Conservation (phyloP, 2,329 filamentous ascomycete genomes). For the Cladosporium sp. region DNA sequence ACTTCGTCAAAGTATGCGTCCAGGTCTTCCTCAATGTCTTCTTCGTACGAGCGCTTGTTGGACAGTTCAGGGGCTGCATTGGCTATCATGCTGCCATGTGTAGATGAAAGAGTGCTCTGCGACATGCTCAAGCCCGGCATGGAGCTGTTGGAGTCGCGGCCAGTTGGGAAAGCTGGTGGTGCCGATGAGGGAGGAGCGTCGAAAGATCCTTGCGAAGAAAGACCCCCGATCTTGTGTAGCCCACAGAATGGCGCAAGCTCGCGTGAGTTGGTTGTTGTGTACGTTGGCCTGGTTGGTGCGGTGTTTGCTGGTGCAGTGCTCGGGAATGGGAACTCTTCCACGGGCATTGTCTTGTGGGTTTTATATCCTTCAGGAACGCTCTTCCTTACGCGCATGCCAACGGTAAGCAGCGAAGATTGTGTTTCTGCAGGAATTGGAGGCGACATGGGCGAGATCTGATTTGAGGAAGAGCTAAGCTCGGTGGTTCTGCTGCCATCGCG, state of each 20-base stretch:
- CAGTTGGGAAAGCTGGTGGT: constrained; percentile 26
- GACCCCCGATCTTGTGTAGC: constrained; percentile 72
- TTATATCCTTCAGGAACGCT: constrained; percentile 93
- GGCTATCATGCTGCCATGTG: constrained; percentile 41
- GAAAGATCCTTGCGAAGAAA: constrained; percentile 57
- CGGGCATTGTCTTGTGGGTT: constrained; percentile 56
- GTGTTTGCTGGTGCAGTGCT: constrained; percentile 39
- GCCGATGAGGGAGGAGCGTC: constrained; percentile 30
- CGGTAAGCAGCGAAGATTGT: constrained; percentile 81
- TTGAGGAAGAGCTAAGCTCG: neutral
- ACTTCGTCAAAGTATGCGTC: constrained; percentile 38
- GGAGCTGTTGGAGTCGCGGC: constrained; percentile 23
- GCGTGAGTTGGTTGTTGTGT: constrained; percentile 35
- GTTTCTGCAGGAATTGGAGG: constrained; percentile 64
- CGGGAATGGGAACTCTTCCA: constrained; percentile 29
- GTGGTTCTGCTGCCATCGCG: constrained; percentile 6
- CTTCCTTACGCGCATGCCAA: constrained; percentile 94
- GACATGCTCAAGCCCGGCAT: constrained; percentile 40
- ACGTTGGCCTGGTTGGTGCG: constrained; percentile 31
- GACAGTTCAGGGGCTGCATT: constrained; percentile 6
- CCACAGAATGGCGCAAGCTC: constrained; percentile 82
- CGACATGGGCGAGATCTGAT: constrained; percentile 33
- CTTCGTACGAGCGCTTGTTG: constrained; percentile 40
- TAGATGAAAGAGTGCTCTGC: constrained; percentile 43
- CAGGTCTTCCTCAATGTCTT: constrained; percentile 41